phyloP scores from a whole-genome alignment of 495 filamentous ascomycete genomes.

The Tuber calosporum region DNA sequence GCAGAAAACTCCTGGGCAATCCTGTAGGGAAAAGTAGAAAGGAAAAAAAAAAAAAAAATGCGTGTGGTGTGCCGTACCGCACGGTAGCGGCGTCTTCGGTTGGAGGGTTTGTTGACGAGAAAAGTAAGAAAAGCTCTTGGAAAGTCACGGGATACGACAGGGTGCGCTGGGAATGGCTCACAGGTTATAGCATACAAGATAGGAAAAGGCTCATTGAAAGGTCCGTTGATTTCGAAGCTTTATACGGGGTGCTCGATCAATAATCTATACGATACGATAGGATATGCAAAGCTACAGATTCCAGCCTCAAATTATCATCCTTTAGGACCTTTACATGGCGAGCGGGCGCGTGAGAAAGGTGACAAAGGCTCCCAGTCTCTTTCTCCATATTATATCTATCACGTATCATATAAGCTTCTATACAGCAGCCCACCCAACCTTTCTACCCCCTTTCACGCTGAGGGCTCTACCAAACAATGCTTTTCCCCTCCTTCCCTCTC shows the following conservation, averaged over 20 bases:
- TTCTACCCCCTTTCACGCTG: neutral
- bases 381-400: neutral
- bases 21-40: constrained; percentile 10
- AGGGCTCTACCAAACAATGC: neutral
- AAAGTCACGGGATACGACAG: neutral
- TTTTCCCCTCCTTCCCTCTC: neutral
- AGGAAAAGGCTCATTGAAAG: neutral
- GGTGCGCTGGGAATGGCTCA: neutral
- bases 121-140: too few relatives aligned
- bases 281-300: neutral
- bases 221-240: neutral
- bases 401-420: neutral
- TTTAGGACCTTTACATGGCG: too few relatives aligned
- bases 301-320: neutral
- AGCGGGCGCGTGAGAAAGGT: neutral
- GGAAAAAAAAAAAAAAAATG: constrained; percentile 13
- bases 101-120: neutral
- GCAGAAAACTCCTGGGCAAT: constrained; percentile 10
- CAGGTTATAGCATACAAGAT: neutral
- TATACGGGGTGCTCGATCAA: neutral
- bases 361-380: neutral
- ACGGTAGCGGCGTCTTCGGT: constrained; percentile 1
- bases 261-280: neutral
- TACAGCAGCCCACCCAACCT: neutral
- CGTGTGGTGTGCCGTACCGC: neutral